These are phyloP conservation scores for Fusarium algeriense DNA, from an alignment of 2,329 filamentous ascomycete species.

Conservation along the genomic window DNA sequence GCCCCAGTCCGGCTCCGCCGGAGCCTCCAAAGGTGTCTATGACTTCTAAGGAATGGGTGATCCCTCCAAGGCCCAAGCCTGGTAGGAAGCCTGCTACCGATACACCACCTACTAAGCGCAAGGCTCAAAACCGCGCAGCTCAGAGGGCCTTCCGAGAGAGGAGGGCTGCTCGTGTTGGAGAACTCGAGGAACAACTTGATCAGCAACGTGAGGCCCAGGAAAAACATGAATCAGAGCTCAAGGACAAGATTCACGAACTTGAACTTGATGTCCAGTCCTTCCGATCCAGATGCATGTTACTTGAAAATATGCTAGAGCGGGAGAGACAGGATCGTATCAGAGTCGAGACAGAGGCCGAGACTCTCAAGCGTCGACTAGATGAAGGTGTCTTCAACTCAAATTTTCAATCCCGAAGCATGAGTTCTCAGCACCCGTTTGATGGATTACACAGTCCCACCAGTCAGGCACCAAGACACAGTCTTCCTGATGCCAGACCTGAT, in stretches of 20 bases:
- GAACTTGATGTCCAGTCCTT: slow-evolving; percentile 76
- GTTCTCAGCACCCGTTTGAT: slow-evolving; percentile 46
- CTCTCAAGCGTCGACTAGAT: slow-evolving; percentile 49
- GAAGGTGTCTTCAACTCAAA: slow-evolving; percentile 46
- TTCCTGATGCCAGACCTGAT: slow-evolving; percentile 46
- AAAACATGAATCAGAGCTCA: slow-evolving; percentile 67
- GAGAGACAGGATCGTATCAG: slow-evolving; percentile 64
- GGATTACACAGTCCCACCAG: slow-evolving; percentile 47
- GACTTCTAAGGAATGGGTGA: slow-evolving; percentile 87
- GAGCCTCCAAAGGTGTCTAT: slow-evolving; percentile 67
- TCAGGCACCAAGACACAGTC: slow-evolving; percentile 46
- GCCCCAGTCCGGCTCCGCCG: slow-evolving; percentile 53
- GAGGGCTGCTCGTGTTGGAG: slow-evolving; percentile 85
- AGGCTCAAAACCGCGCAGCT: slow-evolving; percentile 92
- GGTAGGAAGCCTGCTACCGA: slow-evolving; percentile 95
- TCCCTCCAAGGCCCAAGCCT: slow-evolving; percentile 86
- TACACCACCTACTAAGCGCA: slow-evolving; percentile 91
- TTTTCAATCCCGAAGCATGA: slow-evolving; percentile 47
- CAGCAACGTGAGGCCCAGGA: slow-evolving; percentile 69
- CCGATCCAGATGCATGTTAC: slow-evolving; percentile 68
- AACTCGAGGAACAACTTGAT: slow-evolving; percentile 75
- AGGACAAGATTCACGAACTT: slow-evolving; percentile 68
- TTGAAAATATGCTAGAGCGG: slow-evolving; percentile 73
- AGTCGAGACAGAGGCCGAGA: slow-evolving; percentile 57
- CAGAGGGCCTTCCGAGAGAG: slow-evolving; percentile 92